These are phyloP conservation scores for Eucalyptus melliodora DNA, from an alignment of 345 rosid species.

Conservation along the genomic window DNA sequence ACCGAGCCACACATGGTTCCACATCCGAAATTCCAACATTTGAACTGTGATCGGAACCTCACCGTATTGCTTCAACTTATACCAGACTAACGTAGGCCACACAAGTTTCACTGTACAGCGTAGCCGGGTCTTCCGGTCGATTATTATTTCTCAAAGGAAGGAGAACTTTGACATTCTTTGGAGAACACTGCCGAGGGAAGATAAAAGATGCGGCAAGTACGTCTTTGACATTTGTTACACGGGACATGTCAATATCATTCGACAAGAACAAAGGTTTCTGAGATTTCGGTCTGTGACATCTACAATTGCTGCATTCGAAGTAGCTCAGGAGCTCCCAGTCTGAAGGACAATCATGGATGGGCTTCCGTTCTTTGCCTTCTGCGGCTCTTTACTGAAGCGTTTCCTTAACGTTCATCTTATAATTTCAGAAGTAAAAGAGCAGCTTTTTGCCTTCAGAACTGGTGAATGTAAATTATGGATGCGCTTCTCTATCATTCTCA, in stretches of 20 bases:
- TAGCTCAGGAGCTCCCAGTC: neutral
- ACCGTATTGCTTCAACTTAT: neutral
- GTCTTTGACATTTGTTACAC: neutral
- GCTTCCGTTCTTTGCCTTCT: neutral
- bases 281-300: neutral
- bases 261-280: neutral
- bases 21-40: constrained; percentile 51
- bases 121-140: neutral
- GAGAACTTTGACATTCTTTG: neutral
- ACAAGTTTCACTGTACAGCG: neutral
- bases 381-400: neutral
- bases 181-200: neutral
- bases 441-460: neutral
- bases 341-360: neutral
- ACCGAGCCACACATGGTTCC: constrained; percentile 36
- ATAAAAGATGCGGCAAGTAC: neutral
- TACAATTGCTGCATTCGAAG: neutral
- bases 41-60: constrained; percentile 18
- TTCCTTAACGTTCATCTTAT: neutral
- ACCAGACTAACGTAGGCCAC: neutral
- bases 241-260: neutral
- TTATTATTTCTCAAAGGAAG: neutral
- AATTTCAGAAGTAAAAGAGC: neutral
- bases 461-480: neutral
- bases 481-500: neutral